These are phyloP conservation scores for Xeromyces bisporus DNA, from an alignment of 495 filamentous ascomycete genomes.

Conservation along the genomic window DNA sequence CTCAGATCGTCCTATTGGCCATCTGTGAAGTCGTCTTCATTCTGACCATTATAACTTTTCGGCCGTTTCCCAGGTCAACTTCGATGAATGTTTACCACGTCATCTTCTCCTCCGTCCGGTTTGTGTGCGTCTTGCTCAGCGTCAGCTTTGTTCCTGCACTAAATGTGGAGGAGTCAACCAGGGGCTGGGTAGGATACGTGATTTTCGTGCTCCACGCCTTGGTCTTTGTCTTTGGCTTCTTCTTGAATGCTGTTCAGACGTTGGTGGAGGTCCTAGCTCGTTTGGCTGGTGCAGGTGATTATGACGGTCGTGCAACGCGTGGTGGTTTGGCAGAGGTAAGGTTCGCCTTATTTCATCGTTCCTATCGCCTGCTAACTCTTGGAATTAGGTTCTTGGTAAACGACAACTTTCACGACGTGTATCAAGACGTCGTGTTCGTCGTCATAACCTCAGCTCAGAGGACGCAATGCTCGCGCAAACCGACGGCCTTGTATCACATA, in stretches of 20 bases:
- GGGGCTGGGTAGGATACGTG: constrained; percentile 88
- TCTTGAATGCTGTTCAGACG: constrained; percentile 80
- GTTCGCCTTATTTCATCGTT: constrained; percentile 4
- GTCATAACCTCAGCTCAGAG: constrained; percentile 64
- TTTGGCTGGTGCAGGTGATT: constrained; percentile 60
- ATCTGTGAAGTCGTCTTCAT: constrained; percentile 87
- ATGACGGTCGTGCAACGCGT: constrained; percentile 55
- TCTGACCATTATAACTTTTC: constrained; percentile 74
- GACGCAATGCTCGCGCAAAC: constrained; percentile 60
- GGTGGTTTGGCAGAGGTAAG: constrained; percentile 69
- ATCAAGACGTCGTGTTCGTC: constrained; percentile 39
- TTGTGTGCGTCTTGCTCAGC: constrained; percentile 66
- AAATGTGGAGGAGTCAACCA: constrained; percentile 54
- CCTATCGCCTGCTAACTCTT: constrained; percentile 2
- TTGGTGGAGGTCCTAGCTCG: constrained; percentile 73
- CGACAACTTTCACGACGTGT: constrained; percentile 72
- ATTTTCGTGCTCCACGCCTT: constrained; percentile 76
- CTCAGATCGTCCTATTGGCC: constrained; percentile 77
- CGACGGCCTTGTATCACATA: constrained; percentile 45
- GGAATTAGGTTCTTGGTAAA: constrained; percentile 59
- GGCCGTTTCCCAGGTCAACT: constrained; percentile 75
- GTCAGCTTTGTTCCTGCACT: constrained; percentile 75
- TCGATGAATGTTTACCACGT: constrained; percentile 97
- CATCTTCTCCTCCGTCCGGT: constrained; percentile 60
- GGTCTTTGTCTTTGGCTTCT: constrained; percentile 84